Conservation (phyloP, 75 land plant genomes). For the Adiantum capillusveneris region DNA sequence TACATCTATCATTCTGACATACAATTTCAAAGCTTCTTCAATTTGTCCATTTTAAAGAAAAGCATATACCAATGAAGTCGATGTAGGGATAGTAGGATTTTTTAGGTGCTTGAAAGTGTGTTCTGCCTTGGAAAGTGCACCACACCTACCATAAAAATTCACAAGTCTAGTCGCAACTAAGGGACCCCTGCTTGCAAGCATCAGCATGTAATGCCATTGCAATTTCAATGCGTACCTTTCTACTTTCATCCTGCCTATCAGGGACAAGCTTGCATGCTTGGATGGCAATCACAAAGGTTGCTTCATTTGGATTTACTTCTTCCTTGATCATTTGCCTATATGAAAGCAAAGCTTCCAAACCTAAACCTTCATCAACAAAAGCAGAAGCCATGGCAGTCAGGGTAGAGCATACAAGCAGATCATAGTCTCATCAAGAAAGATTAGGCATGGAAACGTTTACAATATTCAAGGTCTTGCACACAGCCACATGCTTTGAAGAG, state of each 20-base stretch:
- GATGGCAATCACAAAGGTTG: neutral
- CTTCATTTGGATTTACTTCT: neutral
- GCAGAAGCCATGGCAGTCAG: conserved; percentile 50
- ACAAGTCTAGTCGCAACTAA: conserved; percentile 11
- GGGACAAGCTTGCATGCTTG: neutral
- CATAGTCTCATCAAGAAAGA: conserved; percentile 26
- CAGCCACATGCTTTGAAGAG: conserved; percentile 42
- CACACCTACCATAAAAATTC: conserved; percentile 1
- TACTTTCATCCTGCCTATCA: neutral
- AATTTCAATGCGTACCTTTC: neutral
- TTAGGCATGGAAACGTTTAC: conserved; percentile 25
- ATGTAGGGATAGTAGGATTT: conserved; percentile 16
- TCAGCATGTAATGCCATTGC: conserved; percentile 3
- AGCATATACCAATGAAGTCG: conserved; percentile 56
- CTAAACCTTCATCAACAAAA: conserved; percentile 38
- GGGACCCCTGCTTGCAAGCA: conserved; percentile 2
- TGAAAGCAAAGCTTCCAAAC: neutral
- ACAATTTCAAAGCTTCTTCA: conserved; percentile 34
- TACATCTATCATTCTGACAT: conserved; percentile 39
- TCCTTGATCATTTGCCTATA: neutral
- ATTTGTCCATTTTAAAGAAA: conserved; percentile 40
- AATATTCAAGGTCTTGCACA: conserved; percentile 15
- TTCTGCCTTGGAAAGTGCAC: neutral
- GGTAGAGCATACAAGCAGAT: conserved; percentile 35
- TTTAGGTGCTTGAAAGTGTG: neutral